Evolutionary conservation across 164 flowering plant genomes (phyloP).

Genomic region (Piper longum): DNA sequence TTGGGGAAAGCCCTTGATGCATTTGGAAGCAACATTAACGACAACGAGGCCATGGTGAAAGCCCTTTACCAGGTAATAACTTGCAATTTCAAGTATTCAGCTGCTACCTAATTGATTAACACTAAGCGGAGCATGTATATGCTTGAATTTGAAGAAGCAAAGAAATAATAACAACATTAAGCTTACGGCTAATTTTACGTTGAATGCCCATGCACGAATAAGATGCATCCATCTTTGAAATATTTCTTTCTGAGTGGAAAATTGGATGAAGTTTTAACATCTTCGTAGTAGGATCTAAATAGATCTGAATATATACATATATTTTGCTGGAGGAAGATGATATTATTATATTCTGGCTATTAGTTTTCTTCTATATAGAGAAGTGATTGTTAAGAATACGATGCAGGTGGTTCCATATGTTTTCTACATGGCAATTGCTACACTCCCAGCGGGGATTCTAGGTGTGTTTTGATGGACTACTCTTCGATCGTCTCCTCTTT

Average conservation of each 20-base stretch:
- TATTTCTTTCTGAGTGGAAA: background rate
- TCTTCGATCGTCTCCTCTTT: background rate
- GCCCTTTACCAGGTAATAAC: conserved; percentile 39
- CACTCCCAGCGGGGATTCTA: conserved; percentile 58
- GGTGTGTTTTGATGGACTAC: conserved; percentile 18
- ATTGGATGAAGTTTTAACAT: background rate
- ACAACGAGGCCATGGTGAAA: conserved; percentile 38
- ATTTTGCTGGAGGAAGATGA: no score
- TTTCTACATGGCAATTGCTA: conserved; percentile 65
- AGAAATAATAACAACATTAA: no score
- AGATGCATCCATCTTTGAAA: no score
- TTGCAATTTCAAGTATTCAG: background rate
- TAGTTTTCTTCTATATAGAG: background rate
- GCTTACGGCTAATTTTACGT: no score
- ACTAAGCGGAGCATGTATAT: no score
- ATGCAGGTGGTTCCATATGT: conserved; percentile 53
- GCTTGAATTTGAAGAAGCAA: no score
- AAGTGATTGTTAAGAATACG: background rate
- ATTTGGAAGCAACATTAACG: conserved; percentile 33
- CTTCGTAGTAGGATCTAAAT: no score
- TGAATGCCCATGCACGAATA: no score
- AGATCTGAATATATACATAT: no score
- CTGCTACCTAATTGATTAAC: no score
- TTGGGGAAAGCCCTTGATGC: conserved; percentile 65
- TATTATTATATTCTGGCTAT: background rate